Evolutionary conservation across 2,329 filamentous ascomycete species (phyloP).

Genomic region (Exophiala oligosperma): DNA sequence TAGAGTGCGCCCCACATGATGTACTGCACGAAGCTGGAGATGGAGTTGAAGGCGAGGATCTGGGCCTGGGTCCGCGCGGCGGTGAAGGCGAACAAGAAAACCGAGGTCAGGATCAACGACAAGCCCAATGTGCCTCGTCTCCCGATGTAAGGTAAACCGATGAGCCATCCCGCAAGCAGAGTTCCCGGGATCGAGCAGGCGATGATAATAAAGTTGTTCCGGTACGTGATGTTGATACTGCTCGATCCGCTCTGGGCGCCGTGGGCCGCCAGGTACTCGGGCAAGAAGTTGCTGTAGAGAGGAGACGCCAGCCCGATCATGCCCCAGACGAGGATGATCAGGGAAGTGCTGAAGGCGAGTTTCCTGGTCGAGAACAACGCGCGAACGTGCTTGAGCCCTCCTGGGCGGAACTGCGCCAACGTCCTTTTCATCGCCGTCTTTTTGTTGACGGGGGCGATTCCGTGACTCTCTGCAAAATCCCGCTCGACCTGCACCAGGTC

Average conservation of each 20-base stretch:
- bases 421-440: constrained; percentile 36
- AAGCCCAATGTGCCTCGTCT: constrained; percentile 69
- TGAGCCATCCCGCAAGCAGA: constrained; percentile 67
- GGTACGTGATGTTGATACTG: constrained; percentile 71
- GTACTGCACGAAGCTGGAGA: constrained; percentile 69
- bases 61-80: constrained; percentile 61
- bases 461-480: constrained; percentile 15
- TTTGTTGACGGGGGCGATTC: background rate
- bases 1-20: constrained; percentile 63
- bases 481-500: constrained; percentile 37
- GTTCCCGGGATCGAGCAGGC: constrained; percentile 68
- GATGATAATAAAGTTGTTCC: constrained; percentile 71
- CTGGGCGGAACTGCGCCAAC: constrained; percentile 9
- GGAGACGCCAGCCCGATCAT: constrained; percentile 71
- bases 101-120: constrained; percentile 61
- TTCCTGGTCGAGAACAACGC: constrained; percentile 68
- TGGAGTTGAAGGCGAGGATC: constrained; percentile 68
- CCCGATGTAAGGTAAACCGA: constrained; percentile 59
- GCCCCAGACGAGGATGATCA: constrained; percentile 73
- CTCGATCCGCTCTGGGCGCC: constrained; percentile 66
- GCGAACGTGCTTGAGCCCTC: constrained; percentile 52
- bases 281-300: constrained; percentile 73
- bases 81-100: constrained; percentile 75
- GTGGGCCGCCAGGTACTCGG: constrained; percentile 47
- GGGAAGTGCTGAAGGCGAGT: constrained; percentile 49